phyloP scores from a whole-genome alignment of 371 early-diverging fungal species.

The Mortierella sp. region DNA sequence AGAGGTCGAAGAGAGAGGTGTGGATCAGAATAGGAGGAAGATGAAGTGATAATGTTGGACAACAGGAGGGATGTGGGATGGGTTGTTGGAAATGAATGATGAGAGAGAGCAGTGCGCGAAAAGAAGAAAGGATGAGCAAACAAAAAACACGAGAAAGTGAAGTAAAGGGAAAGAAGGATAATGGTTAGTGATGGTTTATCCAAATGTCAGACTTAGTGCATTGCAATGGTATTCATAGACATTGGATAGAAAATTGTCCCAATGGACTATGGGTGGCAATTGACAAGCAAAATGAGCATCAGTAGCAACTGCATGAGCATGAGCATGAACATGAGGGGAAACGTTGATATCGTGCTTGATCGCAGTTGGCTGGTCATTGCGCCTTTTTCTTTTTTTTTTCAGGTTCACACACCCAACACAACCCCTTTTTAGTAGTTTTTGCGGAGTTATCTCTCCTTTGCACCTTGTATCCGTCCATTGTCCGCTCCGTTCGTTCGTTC shows the following conservation, averaged over 20 bases:
- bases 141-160: background rate
- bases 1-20: background rate
- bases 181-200: slow-evolving; percentile 7
- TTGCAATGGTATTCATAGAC: background rate
- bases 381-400: background rate
- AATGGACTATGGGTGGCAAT: background rate
- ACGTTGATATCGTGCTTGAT: background rate
- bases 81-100: background rate
- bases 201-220: background rate
- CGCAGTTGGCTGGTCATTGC: slow-evolving; percentile 11
- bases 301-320: background rate
- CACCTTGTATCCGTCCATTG: background rate
- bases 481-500: background rate
- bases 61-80: background rate
- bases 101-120: background rate
- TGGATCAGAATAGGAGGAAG: slow-evolving; percentile 13
- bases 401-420: background rate
- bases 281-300: too few species aligned
- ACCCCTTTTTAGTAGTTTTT: background rate
- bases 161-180: background rate
- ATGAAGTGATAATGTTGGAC: background rate
- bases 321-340: background rate
- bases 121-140: background rate
- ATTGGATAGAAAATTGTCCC: background rate
- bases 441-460: background rate